Evolutionary conservation across 345 rosid genomes (phyloP).

Genomic region (Syzygium aqueum): DNA sequence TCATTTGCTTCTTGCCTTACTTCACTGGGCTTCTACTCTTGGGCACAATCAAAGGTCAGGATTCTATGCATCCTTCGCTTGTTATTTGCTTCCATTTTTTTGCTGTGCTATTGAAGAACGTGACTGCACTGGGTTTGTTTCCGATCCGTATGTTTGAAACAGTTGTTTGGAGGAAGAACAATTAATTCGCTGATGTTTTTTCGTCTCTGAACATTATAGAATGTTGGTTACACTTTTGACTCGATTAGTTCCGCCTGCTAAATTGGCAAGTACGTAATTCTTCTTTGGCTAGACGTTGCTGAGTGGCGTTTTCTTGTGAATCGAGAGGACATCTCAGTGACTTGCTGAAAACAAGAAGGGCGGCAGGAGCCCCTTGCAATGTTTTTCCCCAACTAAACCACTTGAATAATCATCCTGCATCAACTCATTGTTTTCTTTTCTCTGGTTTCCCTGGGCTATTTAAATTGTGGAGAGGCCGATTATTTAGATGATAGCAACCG

Average conservation of each 20-base stretch:
- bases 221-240: background rate
- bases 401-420: background rate
- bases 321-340: background rate
- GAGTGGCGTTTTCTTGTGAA: background rate
- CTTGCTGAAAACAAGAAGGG: background rate
- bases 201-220: background rate
- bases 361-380: background rate
- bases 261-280: background rate
- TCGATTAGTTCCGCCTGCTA: background rate
- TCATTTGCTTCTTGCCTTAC: conserved; percentile 76
- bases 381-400: background rate
- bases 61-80: background rate
- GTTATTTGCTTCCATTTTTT: background rate
- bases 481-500: background rate
- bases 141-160: background rate
- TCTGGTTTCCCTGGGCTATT: background rate
- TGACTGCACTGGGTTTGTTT: background rate
- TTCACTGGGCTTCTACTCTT: conserved; percentile 72
- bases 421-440: background rate
- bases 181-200: background rate
- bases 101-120: background rate
- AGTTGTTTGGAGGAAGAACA: background rate
- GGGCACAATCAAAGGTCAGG: conserved; percentile 61
- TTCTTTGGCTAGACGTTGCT: background rate
- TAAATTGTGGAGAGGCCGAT: background rate